phyloP scores from a whole-genome alignment of 805 yeast genomes.

The Lipomyces chichibuensis region DNA sequence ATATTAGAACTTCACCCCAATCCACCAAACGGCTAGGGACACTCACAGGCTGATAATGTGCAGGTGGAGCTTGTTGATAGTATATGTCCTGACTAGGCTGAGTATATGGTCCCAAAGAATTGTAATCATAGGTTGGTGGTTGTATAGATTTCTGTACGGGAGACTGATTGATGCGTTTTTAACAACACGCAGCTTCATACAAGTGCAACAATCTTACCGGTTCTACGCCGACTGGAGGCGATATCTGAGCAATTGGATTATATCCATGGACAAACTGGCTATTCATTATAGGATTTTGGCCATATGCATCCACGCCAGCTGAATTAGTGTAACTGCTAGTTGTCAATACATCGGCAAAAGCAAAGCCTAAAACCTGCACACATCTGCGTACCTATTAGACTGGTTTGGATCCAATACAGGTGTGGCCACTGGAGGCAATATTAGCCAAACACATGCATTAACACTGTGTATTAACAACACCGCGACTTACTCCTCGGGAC shows the following conservation, averaged over 20 bases:
- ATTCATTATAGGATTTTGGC: constrained; percentile 6
- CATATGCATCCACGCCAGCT: constrained; percentile 13
- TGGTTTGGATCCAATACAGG: not conserved
- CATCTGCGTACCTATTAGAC: not conserved
- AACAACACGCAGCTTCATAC: not conserved
- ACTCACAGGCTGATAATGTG: constrained; percentile 37
- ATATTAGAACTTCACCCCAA: not conserved
- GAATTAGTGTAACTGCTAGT: constrained; percentile 9
- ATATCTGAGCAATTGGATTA: constrained; percentile 10
- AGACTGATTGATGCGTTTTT: not conserved
- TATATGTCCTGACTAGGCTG: constrained; percentile 28
- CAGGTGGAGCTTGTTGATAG: constrained; percentile 41
- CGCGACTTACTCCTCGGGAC: constrained; percentile 42
- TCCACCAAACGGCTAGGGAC: not conserved
- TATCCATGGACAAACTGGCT: constrained; percentile 22
- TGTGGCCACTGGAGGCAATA: not conserved
- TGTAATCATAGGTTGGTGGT: constrained; percentile 22
- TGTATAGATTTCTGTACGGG: constrained; percentile 5
- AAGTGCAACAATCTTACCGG: constrained; percentile 4
- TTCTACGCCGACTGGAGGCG: constrained; percentile 15
- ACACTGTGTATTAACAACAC: not conserved
- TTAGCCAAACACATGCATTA: not conserved
- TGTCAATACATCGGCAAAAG: not conserved
- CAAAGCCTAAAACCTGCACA: not conserved
- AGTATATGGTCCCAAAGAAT: constrained; percentile 12